A percentile compares a stretch with the other conserved stretches of the same genome.
Conservation (phyloP, 768 basidiomycete genomes). For the Mycena polygramma region DNA sequence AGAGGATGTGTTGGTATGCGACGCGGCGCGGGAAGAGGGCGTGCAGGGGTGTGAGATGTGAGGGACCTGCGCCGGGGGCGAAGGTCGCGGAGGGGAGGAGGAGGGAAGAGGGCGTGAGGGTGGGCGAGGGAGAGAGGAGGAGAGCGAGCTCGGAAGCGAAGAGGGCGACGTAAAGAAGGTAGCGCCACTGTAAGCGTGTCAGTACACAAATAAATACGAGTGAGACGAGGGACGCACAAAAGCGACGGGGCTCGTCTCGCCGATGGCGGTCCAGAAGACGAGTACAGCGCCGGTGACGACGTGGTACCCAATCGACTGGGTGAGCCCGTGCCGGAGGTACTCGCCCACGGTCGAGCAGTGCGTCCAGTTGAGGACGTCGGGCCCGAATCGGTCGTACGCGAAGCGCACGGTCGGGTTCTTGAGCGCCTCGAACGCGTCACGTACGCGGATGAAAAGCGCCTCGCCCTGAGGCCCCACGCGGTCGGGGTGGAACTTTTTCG, state of each 20-base stretch:
- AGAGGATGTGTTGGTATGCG: constrained; percentile 80
- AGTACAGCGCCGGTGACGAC: constrained; percentile 69
- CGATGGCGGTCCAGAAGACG: constrained; percentile 73
- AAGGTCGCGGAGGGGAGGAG: constrained; percentile 34
- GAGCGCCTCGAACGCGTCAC: constrained; percentile 83
- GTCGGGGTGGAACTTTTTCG: constrained; percentile 83
- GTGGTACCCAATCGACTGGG: constrained; percentile 75
- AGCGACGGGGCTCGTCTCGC: constrained; percentile 69
- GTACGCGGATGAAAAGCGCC: constrained; percentile 74
- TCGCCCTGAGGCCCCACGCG: constrained; percentile 70
- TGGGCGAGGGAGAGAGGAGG: constrained; percentile 69
- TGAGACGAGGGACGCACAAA: constrained; percentile 64
- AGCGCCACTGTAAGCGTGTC: constrained; percentile 74
- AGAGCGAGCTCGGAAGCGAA: constrained; percentile 75
- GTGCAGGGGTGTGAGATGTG: constrained; percentile 50
- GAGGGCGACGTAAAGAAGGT: constrained; percentile 73
- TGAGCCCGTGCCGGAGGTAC: constrained; percentile 75
- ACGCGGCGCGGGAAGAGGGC: constrained; percentile 73
- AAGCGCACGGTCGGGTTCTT: constrained; percentile 84
- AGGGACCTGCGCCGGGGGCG: constrained; percentile 38
- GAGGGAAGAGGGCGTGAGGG: constrained; percentile 39
- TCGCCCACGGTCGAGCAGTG: constrained; percentile 78
- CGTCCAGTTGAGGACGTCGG: constrained; percentile 76
- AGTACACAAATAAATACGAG: constrained; percentile 10
- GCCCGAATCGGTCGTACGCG: constrained; percentile 92